These are phyloP conservation scores for Diaporthe humulicola DNA, from an alignment of 2,329 filamentous ascomycete genomes.

Conservation along the genomic window DNA sequence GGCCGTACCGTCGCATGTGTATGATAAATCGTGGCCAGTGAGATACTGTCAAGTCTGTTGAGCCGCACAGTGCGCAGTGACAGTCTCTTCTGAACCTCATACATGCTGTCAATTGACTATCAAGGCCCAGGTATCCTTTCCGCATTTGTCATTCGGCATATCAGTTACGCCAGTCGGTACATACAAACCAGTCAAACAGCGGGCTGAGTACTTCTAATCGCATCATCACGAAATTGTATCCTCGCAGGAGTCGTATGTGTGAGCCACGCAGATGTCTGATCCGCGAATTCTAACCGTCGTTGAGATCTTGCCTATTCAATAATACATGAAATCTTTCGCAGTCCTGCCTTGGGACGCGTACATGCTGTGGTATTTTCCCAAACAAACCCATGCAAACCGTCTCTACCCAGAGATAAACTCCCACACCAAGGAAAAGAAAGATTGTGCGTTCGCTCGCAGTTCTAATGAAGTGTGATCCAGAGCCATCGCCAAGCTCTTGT, in stretches of 20 bases:
- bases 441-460: background rate
- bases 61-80: background rate
- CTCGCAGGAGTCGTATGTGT: background rate
- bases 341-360: constrained; percentile 30
- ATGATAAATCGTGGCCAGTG: background rate
- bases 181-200: background rate
- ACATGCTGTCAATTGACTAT: background rate
- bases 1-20: too few species aligned
- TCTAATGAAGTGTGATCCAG: constrained; percentile 13
- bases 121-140: background rate
- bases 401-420: constrained; percentile 18
- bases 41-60: background rate
- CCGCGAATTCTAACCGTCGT: constrained; percentile 14
- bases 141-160: too few species aligned
- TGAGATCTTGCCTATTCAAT: constrained; percentile 11
- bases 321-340: constrained; percentile 31
- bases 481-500: background rate
- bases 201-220: background rate
- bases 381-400: background rate
- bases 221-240: background rate
- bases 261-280: background rate
- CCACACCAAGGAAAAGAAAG: constrained; percentile 11
- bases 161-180: too few species aligned
- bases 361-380: constrained; percentile 25
- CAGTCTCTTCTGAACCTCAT: background rate